Base-by-base conservation (phyloP, 2,329 filamentous ascomycete genomes). In the Phyllosticta ampelicida region DNA sequence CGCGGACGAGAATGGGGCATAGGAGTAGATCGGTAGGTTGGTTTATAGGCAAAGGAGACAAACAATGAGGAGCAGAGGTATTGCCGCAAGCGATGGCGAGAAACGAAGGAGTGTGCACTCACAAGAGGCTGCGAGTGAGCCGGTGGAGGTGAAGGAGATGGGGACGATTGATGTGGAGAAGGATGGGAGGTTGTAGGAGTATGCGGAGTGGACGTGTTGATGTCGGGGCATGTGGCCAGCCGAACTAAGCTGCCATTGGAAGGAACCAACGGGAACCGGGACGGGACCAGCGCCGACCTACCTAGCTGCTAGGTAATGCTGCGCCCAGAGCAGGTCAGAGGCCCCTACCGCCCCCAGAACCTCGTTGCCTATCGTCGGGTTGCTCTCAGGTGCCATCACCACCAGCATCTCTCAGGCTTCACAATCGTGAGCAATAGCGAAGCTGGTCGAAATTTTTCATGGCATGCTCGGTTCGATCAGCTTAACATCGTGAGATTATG, bases 21-120 rank as follows among this genome's bases (percentile, higher is more conserved):
- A 64, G 66, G 66, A 65, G 66, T 66, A 65, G 60, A 65, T 63
- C 61, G 60, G 59, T 59, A 62, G 62, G 55, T 55, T 62, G 23
- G 30, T 21, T 10, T 26, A 9, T 28, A 59, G 51, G 57, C 50
- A 56, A 18, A 54, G 56, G 53, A 57, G 51, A 61, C 57, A 58
- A 61, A 61, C 60, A 61, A 61, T 56, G 51, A 30, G 26, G 28
- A 53, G 57, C 53, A 29, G 26, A 44, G 21, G 53, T 29, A 28
- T 9, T 19, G 53, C 56, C 36, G 19, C 36, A 44, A 61, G 61
- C 63, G 58, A 63, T 60, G 59, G 61, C 16, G 36, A 44, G n/a
- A 44, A 44, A 44, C 64, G 63, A 63, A 60, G 62, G 64, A 64
- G 53, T 59, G 61, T 29, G 60, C 52, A 59, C 53, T 55, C 53